Percentiles rank a stretch among this genome's conserved stretches.
Evolutionary conservation across 2,329 filamentous ascomycete species (phyloP).

Genomic region (Pseudogymnoascus sp.): DNA sequence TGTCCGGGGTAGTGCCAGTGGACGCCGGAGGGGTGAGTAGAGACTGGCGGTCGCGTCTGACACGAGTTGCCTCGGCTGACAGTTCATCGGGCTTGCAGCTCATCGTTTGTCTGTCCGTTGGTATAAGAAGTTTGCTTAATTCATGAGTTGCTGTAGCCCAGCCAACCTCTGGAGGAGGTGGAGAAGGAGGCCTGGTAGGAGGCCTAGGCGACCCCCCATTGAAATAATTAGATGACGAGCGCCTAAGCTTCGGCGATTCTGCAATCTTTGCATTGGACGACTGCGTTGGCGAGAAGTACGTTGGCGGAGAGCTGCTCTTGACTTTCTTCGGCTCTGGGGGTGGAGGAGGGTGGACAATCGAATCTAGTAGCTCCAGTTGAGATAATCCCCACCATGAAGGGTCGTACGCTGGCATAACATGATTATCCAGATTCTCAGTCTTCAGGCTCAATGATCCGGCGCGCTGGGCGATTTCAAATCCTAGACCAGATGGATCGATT

Average conservation of each 20-base stretch:
- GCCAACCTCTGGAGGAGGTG: conserved; percentile 71
- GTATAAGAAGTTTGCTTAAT: conserved; percentile 74
- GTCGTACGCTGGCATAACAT: conserved; percentile 45
- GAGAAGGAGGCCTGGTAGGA: conserved; percentile 44
- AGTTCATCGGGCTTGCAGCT: conserved; percentile 76
- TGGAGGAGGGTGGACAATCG: conserved; percentile 43
- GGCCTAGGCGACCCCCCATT: conserved; percentile 31
- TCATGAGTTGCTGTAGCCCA: conserved; percentile 83
- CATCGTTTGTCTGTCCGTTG: conserved; percentile 61
- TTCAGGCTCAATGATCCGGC: conserved; percentile 33
- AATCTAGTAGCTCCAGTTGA: conserved; percentile 63
- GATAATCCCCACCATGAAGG: conserved; percentile 61
- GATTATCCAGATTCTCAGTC: neutral
- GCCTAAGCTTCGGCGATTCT: conserved; percentile 56
- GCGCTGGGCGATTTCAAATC: conserved; percentile 50
- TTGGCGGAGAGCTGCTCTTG: conserved; percentile 52
- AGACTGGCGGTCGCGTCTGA: conserved; percentile 57
- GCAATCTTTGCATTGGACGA: conserved; percentile 77
- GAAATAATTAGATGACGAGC: conserved; percentile 51
- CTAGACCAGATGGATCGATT: conserved; percentile 37
- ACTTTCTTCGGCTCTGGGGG: conserved; percentile 44
- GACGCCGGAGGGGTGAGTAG: conserved; percentile 33
- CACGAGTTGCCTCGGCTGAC: conserved; percentile 56
- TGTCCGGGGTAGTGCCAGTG: conserved; percentile 22
- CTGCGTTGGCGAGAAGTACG: conserved; percentile 80